Evolutionary conservation across 768 basidiomycete species (phyloP).

Genomic region (Rickenella mellea): DNA sequence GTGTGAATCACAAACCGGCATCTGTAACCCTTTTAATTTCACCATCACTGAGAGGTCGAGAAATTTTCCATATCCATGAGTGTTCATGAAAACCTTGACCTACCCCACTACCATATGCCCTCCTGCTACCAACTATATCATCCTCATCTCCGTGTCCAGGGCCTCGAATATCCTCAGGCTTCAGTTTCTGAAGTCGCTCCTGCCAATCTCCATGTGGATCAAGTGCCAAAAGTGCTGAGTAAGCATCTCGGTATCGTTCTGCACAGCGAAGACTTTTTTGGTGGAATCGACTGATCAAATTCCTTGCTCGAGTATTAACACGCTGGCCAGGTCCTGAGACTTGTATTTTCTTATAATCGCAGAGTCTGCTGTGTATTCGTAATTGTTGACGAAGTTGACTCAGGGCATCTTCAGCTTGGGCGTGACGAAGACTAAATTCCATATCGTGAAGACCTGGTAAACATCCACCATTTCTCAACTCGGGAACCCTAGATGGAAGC

Average conservation of each 20-base stretch:
- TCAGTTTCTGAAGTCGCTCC: neutral
- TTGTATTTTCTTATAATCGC: constrained; percentile 2
- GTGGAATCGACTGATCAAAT: neutral
- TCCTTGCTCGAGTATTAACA: neutral
- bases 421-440: constrained; percentile 12
- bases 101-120: too few species aligned
- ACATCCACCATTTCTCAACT: constrained; percentile 3
- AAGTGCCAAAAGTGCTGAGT: neutral
- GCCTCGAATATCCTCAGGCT: constrained; percentile 1
- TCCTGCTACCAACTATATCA: too few species aligned
- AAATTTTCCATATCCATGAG: too few species aligned
- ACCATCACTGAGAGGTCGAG: too few species aligned
- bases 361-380: neutral
- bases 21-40: too few species aligned
- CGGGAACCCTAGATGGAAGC: constrained; percentile 12
- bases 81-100: too few species aligned
- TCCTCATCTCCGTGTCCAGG: neutral
- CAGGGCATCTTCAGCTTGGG: constrained; percentile 11
- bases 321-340: constrained; percentile 3
- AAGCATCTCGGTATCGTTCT: neutral
- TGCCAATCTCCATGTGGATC: constrained; percentile 1
- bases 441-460: constrained; percentile 5
- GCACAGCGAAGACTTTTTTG: neutral
- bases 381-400: constrained; percentile 11
- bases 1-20: too few species aligned